Percentiles rank a stretch among this genome's conserved stretches.
Evolutionary conservation across 2,329 filamentous ascomycete species (phyloP).

Genomic region (Sporothrix brunneoviolacea): DNA sequence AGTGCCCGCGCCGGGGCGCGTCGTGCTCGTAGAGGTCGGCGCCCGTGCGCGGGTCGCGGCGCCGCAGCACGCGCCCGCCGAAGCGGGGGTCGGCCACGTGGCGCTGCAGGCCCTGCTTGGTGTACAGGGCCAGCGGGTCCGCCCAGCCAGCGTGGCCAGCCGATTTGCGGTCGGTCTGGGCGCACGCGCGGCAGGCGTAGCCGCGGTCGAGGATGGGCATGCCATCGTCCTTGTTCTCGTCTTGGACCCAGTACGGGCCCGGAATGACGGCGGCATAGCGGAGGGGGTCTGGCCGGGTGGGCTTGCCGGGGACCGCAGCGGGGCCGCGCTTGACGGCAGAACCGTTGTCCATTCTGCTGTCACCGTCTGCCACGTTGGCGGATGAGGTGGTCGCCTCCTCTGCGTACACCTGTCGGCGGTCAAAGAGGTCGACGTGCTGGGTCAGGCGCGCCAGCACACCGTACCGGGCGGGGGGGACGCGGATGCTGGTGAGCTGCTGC

Average conservation of each 20-base stretch:
- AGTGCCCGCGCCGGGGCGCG: conserved; percentile 11
- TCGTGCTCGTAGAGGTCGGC: conserved; percentile 14
- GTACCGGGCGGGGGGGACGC: conserved; percentile 16
- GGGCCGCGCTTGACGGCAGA: not conserved
- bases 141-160: conserved; percentile 16
- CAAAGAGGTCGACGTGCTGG: conserved; percentile 15
- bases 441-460: conserved; percentile 15
- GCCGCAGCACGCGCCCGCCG: conserved; percentile 16
- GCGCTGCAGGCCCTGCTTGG: conserved; percentile 11
- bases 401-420: conserved; percentile 11
- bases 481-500: conserved; percentile 1
- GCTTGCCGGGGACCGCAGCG: not conserved
- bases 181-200: conserved; percentile 17
- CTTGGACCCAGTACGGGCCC: conserved; percentile 14
- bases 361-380: not conserved
- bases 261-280: conserved; percentile 19
- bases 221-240: not conserved
- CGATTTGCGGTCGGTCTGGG: conserved; percentile 12
- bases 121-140: conserved; percentile 17
- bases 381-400: not conserved
- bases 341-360: not conserved
- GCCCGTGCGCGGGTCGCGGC: not conserved
- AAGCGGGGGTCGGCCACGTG: conserved; percentile 15
- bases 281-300: conserved; percentile 10
- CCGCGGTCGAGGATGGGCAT: conserved; percentile 12